Evolutionary conservation across 192 early-diverging fungal species (phyloP).

Genomic region (Kickxella alabastrina): DNA sequence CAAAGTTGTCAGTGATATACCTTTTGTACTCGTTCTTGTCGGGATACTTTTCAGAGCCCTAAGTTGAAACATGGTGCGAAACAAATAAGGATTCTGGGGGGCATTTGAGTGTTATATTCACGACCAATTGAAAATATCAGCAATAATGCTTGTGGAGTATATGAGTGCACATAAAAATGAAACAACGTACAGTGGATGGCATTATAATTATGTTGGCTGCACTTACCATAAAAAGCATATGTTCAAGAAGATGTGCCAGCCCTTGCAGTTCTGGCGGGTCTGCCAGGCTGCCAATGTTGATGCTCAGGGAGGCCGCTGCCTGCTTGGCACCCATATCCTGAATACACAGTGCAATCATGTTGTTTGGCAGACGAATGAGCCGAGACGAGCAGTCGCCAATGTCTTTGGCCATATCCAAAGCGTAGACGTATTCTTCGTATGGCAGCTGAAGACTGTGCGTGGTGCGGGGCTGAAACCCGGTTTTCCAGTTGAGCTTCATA

Average conservation of each 20-base stretch:
- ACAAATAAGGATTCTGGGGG: neutral
- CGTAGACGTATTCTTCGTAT: neutral
- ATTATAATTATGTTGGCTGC: neutral
- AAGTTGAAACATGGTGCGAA: too few relatives aligned
- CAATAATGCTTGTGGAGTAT: too few relatives aligned
- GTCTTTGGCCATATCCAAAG: neutral
- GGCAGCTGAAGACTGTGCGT: neutral
- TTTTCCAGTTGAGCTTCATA: too few relatives aligned
- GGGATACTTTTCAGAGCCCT: slow-evolving; percentile 66
- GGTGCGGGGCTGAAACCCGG: neutral
- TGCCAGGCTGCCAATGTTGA: slow-evolving; percentile 58
- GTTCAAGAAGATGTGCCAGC: slow-evolving; percentile 69
- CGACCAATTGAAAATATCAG: too few relatives aligned
- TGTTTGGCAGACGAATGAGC: slow-evolving; percentile 54
- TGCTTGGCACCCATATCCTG: slow-evolving; percentile 53
- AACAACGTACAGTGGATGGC: neutral
- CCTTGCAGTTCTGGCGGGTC: slow-evolving; percentile 61
- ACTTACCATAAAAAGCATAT: slow-evolving; percentile 62
- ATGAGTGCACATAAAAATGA: neutral
- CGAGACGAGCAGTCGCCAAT: slow-evolving; percentile 53
- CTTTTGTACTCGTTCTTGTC: slow-evolving; percentile 58
- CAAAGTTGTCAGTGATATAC: slow-evolving; percentile 23
- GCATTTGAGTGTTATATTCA: neutral
- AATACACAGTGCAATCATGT: slow-evolving; percentile 56
- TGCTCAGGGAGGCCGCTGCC: slow-evolving; percentile 56